These are phyloP conservation scores for Euphorbia schlechtendalii DNA, from an alignment of 441 rosid genomes.

Conservation along the genomic window DNA sequence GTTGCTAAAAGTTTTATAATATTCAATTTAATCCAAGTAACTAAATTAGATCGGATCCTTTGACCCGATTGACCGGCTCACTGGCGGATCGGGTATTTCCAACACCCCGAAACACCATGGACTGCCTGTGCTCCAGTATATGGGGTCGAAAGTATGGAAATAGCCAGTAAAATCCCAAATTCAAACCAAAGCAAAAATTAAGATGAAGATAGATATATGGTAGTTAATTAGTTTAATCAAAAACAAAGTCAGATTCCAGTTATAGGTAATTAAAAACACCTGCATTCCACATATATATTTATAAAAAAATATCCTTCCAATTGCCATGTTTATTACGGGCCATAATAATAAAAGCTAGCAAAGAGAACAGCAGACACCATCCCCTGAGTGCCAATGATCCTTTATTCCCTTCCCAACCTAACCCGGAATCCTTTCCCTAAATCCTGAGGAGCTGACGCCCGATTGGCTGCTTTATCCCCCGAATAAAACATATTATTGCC, in stretches of 20 bases:
- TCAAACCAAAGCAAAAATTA: background rate
- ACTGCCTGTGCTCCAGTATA: conserved; percentile 52
- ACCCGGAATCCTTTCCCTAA: too few species aligned
- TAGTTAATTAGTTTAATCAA: background rate
- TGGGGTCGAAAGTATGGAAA: conserved; percentile 52
- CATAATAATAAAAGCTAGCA: conserved; percentile 58
- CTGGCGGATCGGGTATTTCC: too few species aligned
- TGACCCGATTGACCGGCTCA: too few species aligned
- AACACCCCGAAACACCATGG: conserved; percentile 37
- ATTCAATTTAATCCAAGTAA: too few species aligned
- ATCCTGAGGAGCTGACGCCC: too few species aligned
- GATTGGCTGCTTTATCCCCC: too few species aligned
- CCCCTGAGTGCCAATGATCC: too few species aligned
- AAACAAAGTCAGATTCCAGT: background rate
- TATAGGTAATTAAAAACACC: conserved; percentile 25
- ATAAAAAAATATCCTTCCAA: conserved; percentile 44
- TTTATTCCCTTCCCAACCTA: too few species aligned
- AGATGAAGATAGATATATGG: background rate
- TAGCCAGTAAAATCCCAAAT: conserved; percentile 60
- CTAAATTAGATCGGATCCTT: too few species aligned
- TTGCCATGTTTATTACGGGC: conserved; percentile 66
- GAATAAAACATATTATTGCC: too few species aligned
- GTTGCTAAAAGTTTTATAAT: too few species aligned
- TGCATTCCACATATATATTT: conserved; percentile 73
- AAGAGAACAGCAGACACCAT: background rate